These are phyloP conservation scores for Rhynchosporium graminicola DNA, from an alignment of 2,329 filamentous ascomycete genomes.

Conservation along the genomic window DNA sequence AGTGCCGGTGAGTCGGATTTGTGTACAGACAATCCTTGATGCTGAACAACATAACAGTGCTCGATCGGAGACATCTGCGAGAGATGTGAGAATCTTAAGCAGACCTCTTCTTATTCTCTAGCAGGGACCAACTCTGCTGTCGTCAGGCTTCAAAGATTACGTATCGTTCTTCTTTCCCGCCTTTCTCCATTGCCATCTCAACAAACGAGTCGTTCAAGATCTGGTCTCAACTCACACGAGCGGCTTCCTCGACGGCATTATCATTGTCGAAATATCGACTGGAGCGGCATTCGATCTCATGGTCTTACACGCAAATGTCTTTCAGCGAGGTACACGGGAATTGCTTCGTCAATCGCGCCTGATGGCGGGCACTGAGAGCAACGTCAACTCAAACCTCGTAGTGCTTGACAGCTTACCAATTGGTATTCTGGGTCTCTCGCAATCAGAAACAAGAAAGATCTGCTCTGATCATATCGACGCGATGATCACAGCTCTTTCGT, in stretches of 20 bases:
- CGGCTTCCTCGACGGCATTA: constrained; percentile 23
- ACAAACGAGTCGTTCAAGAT: constrained; percentile 32
- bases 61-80: constrained; percentile 29
- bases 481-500: constrained; percentile 30
- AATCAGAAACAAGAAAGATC: constrained; percentile 26
- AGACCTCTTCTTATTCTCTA: constrained; percentile 16
- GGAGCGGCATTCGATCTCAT: constrained; percentile 30
- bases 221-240: constrained; percentile 32
- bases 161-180: constrained; percentile 30
- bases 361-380: constrained; percentile 10
- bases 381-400: constrained; percentile 20
- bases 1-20: constrained; percentile 23
- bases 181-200: constrained; percentile 31
- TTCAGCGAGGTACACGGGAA: constrained; percentile 23
- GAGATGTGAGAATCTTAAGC: constrained; percentile 29
- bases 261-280: constrained; percentile 29
- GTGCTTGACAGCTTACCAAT: constrained; percentile 29
- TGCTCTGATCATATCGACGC: constrained; percentile 31
- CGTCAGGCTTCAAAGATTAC: constrained; percentile 32
- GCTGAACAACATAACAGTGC: constrained; percentile 24
- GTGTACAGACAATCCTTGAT: background rate
- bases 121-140: constrained; percentile 25
- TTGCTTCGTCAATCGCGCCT: constrained; percentile 29
- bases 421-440: constrained; percentile 26
- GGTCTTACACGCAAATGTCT: constrained; percentile 26